phyloP scores from a whole-genome alignment of 2,329 filamentous ascomycete genomes.

The Claviceps cyperi region DNA sequence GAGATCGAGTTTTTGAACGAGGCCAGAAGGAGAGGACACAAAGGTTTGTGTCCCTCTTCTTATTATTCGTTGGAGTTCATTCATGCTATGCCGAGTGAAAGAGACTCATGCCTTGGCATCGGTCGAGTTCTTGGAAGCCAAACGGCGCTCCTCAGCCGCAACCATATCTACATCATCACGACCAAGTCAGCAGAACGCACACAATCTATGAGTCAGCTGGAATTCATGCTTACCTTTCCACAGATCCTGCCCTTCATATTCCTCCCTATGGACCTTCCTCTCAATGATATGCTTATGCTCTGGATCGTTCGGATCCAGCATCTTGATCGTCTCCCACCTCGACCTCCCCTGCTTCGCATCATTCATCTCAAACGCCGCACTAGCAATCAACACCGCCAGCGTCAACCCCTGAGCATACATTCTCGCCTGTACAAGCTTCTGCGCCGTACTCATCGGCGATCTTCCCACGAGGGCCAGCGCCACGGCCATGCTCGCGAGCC shows the following conservation, averaged over 20 bases:
- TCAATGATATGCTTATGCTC: constrained; percentile 72
- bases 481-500: constrained; percentile 66
- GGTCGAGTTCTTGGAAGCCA: constrained; percentile 26
- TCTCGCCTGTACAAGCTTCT: constrained; percentile 90
- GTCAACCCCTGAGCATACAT: constrained; percentile 88
- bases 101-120: constrained; percentile 9
- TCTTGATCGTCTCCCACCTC: constrained; percentile 72
- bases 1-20: not conserved
- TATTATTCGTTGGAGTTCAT: not conserved
- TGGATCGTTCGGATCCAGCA: constrained; percentile 68
- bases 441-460: constrained; percentile 56
- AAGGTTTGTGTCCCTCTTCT: not conserved
- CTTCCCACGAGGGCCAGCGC: constrained; percentile 64
- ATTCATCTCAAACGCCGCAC: constrained; percentile 63
- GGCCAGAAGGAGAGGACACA: not conserved
- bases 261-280: constrained; percentile 76
- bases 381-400: constrained; percentile 67
- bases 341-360: constrained; percentile 66
- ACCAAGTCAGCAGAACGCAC: too few species aligned
- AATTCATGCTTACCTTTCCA: constrained; percentile 54
- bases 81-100: not conserved
- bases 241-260: constrained; percentile 77
- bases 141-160: constrained; percentile 55
- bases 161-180: constrained; percentile 55
- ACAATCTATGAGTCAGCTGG: too few species aligned